Percentiles rank a stretch among this genome's conserved stretches.
Evolutionary conservation across 164 flowering plant species (phyloP).

Genomic region (Kingdonia uniflora): DNA sequence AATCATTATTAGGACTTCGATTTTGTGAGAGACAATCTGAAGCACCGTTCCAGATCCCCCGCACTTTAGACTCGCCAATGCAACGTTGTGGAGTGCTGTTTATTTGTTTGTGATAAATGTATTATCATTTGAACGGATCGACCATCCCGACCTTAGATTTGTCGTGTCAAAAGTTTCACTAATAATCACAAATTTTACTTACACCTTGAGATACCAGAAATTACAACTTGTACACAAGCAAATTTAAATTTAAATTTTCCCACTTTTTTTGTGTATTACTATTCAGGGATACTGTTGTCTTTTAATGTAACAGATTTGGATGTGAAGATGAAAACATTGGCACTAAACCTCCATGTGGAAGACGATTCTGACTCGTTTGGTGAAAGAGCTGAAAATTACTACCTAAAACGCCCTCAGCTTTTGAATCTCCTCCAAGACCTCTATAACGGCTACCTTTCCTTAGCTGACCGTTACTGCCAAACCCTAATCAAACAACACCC

Average conservation of each 20-base stretch:
- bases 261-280: background rate
- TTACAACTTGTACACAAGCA: too few relatives aligned
- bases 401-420: conserved; percentile 64
- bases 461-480: conserved; percentile 58
- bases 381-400: conserved; percentile 67
- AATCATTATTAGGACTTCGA: too few relatives aligned
- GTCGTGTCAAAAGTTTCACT: background rate
- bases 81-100: too few relatives aligned
- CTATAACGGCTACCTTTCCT: conserved; percentile 44
- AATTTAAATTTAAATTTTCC: too few relatives aligned
- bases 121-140: too few relatives aligned
- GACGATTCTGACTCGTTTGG: conserved; percentile 43
- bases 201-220: too few relatives aligned
- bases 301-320: conserved; percentile 31
- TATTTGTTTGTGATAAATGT: too few relatives aligned
- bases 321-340: conserved; percentile 35
- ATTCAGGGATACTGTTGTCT: background rate
- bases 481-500: conserved; percentile 16
- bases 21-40: too few relatives aligned
- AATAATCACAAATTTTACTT: too few relatives aligned
- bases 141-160: too few relatives aligned
- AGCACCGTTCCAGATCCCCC: too few relatives aligned
- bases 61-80: too few relatives aligned
- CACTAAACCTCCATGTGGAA: conserved; percentile 17
- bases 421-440: conserved; percentile 55